Percentiles rank a stretch among this genome's conserved stretches.
These are phyloP conservation scores for Lycium barbarum DNA, from an alignment of 257 asterid species.

Conservation along the genomic window DNA sequence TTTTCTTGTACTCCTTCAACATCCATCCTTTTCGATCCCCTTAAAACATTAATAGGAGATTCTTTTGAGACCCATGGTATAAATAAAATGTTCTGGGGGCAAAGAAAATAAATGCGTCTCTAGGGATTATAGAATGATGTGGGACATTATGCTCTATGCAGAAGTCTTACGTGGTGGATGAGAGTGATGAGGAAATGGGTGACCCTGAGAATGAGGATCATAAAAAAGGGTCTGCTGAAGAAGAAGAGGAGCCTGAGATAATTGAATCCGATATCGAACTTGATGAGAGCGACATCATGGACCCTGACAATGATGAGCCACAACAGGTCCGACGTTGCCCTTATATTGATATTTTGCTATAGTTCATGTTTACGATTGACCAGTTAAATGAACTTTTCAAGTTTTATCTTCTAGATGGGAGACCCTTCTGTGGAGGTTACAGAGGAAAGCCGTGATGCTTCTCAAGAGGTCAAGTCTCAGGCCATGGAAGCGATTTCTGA, in stretches of 20 bases:
- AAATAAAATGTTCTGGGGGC: neutral
- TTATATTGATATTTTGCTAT: neutral
- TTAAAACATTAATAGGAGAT: neutral
- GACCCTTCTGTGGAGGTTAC: constrained; percentile 83
- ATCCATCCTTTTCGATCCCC: neutral
- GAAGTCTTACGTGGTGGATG: constrained; percentile 69
- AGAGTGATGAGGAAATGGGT: constrained; percentile 78
- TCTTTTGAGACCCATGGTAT: neutral
- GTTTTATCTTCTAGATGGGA: constrained; percentile 69
- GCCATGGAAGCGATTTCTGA: constrained; percentile 97
- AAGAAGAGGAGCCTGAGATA: constrained; percentile 79
- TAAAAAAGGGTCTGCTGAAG: constrained; percentile 48
- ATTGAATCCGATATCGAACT: constrained; percentile 91
- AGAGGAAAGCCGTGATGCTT: constrained; percentile 90
- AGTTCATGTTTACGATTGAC: neutral
- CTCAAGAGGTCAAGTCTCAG: constrained; percentile 88
- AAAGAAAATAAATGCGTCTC: neutral
- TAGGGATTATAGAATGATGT: neutral
- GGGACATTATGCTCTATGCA: constrained; percentile 33
- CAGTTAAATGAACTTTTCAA: constrained; percentile 21
- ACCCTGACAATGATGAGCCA: constrained; percentile 84
- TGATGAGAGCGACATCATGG: constrained; percentile 80
- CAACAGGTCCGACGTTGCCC: constrained; percentile 59
- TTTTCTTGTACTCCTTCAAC: neutral
- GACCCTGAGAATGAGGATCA: constrained; percentile 51